phyloP scores from a whole-genome alignment of 352 stramenopile genomes.

The Globisporangium paroecandrum region DNA sequence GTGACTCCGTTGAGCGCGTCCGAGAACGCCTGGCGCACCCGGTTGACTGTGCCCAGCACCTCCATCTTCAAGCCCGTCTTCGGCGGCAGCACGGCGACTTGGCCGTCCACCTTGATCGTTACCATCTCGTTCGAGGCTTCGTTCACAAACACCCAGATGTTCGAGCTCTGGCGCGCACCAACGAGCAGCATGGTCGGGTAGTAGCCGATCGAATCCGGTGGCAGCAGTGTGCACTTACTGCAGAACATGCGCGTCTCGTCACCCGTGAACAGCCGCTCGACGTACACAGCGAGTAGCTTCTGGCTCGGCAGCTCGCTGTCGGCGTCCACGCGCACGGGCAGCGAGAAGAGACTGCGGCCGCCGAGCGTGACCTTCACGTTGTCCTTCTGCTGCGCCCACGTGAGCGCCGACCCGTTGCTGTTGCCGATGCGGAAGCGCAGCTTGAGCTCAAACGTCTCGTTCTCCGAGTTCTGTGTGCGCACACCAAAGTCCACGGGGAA shows the following conservation, averaged over 20 bases:
- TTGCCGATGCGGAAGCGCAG: conserved; percentile 44
- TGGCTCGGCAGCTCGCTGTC: conserved; percentile 22
- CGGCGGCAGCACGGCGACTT: conserved; percentile 41
- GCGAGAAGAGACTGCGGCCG: conserved; percentile 58
- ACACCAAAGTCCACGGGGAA: conserved; percentile 75
- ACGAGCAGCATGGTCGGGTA: conserved; percentile 58
- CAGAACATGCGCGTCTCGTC: conserved; percentile 77
- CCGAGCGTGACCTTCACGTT: conserved; percentile 59
- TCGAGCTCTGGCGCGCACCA: conserved; percentile 34
- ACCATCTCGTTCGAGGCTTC: conserved; percentile 43
- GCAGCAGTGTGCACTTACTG: conserved; percentile 74
- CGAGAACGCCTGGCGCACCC: conserved; percentile 51
- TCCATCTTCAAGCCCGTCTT: conserved; percentile 44
- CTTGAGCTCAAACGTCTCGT: conserved; percentile 32
- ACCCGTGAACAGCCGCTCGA: conserved; percentile 69
- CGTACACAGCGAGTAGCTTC: conserved; percentile 61
- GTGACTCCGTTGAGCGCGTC: conserved; percentile 39
- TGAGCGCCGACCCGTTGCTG: conserved; percentile 39
- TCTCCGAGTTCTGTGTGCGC: conserved; percentile 19
- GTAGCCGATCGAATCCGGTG: conserved; percentile 51
- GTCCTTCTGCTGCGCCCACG: conserved; percentile 59
- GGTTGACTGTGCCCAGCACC: conserved; percentile 43
- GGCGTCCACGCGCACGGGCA: conserved; percentile 46
- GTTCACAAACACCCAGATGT: conserved; percentile 72
- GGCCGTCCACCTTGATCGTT: conserved; percentile 56